phyloP scores from a whole-genome alignment of 2,329 filamentous ascomycete species.

The Monosporascus sp. region DNA sequence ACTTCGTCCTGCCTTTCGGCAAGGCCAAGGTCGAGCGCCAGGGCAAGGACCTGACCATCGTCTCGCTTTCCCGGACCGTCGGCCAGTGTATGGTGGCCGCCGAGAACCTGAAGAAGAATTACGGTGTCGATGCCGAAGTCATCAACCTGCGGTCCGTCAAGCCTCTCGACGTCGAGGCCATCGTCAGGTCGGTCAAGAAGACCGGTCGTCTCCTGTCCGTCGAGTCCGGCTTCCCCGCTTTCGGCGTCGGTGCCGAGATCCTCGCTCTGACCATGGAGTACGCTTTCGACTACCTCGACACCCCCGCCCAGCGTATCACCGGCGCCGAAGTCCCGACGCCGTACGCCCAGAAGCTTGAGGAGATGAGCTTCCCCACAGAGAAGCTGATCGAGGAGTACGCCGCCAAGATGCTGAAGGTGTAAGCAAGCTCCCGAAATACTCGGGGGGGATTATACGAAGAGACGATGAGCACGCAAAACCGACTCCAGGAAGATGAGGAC shows the following conservation, averaged over 20 bases:
- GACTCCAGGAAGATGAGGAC: too few relatives aligned
- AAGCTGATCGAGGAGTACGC: slow-evolving; percentile 80
- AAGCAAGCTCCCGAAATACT: not conserved
- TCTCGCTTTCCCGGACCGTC: slow-evolving; percentile 90
- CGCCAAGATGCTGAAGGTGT: slow-evolving; percentile 68
- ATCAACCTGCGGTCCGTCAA: slow-evolving; percentile 98
- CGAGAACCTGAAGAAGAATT: slow-evolving; percentile 90
- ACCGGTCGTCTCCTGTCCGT: slow-evolving; percentile 86
- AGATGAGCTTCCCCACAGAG: slow-evolving; percentile 92
- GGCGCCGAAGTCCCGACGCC: slow-evolving; percentile 97
- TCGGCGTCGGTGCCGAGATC: slow-evolving; percentile 88
- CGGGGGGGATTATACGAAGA: not conserved
- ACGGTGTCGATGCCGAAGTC: slow-evolving; percentile 92
- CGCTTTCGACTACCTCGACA: slow-evolving; percentile 94
- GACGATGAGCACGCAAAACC: not conserved
- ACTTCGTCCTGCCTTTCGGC: slow-evolving; percentile 95
- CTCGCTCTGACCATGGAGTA: slow-evolving; percentile 96
- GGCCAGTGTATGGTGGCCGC: slow-evolving; percentile 86
- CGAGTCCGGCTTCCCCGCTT: slow-evolving; percentile 94
- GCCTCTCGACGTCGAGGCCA: slow-evolving; percentile 90
- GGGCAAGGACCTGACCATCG: slow-evolving; percentile 94
- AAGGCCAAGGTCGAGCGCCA: slow-evolving; percentile 98
- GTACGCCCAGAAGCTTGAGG: slow-evolving; percentile 87
- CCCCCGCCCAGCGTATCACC: slow-evolving; percentile 87
- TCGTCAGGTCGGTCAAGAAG: slow-evolving; percentile 98